Evolutionary conservation across 2,329 filamentous ascomycete species (phyloP).

Genomic region (Didymella sp.): DNA sequence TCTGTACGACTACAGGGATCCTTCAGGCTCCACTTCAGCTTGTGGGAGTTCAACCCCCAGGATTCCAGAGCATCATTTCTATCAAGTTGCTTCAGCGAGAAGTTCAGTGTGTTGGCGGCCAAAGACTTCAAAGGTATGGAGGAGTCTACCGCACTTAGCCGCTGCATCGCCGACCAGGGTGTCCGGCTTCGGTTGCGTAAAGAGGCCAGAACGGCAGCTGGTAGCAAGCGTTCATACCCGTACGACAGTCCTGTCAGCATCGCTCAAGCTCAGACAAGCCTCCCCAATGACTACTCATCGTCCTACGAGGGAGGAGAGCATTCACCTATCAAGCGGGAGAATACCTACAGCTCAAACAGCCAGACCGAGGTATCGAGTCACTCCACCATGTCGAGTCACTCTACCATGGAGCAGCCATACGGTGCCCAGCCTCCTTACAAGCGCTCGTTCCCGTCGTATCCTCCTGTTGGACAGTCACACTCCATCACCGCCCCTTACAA

Average conservation of each 20-base stretch:
- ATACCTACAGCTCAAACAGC: conserved; percentile 4
- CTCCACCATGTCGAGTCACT: conserved; percentile 1
- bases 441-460: conserved; percentile 12
- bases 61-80: conserved; percentile 56
- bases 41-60: conserved; percentile 62
- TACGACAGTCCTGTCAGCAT: conserved; percentile 18
- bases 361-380: conserved; percentile 3
- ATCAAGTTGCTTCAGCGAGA: conserved; percentile 63
- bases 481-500: conserved; percentile 7
- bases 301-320: conserved; percentile 17
- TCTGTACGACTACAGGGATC: conserved; percentile 77
- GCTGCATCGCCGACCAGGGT: conserved; percentile 85
- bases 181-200: conserved; percentile 83
- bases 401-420: conserved; percentile 12
- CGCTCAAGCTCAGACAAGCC: conserved; percentile 11
- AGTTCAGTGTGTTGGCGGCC: conserved; percentile 68
- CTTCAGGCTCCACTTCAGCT: conserved; percentile 76
- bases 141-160: conserved; percentile 81
- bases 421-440: conserved; percentile 13
- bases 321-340: conserved; percentile 16
- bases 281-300: conserved; percentile 13
- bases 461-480: conserved; percentile 5
- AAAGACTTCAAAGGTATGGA: conserved; percentile 81
- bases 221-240: conserved; percentile 34
- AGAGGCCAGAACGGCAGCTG: conserved; percentile 66